Percentiles rank a stretch among this genome's conserved stretches.
These are phyloP conservation scores for Diaporthe destruens DNA, from an alignment of 2,329 filamentous ascomycete species.

Conservation along the genomic window DNA sequence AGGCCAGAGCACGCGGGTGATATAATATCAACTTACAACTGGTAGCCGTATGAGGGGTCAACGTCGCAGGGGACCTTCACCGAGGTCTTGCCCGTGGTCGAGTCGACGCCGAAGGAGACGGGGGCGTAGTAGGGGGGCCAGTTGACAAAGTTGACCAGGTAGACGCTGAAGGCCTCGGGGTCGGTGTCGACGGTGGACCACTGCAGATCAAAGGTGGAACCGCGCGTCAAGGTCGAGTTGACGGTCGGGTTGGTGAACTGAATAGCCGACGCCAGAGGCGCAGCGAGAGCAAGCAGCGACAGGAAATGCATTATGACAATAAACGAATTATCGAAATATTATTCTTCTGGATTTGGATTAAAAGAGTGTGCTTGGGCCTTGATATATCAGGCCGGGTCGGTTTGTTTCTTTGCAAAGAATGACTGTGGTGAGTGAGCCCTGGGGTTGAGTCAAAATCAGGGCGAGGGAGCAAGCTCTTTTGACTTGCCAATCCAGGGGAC, in stretches of 20 bases:
- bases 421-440: constrained; percentile 37
- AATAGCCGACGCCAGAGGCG: constrained; percentile 50
- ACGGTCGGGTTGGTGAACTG: constrained; percentile 49
- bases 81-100: constrained; percentile 48
- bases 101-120: constrained; percentile 52
- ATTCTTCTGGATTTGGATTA: too few species aligned
- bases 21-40: constrained; percentile 52
- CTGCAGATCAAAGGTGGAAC: constrained; percentile 50
- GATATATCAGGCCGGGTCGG: constrained; percentile 22
- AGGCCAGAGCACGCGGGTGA: too few species aligned
- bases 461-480: neutral
- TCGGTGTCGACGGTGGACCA: constrained; percentile 58
- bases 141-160: constrained; percentile 59
- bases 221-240: constrained; percentile 55
- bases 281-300: constrained; percentile 48
- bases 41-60: constrained; percentile 53
- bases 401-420: constrained; percentile 28
- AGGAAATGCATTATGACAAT: constrained; percentile 46
- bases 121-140: constrained; percentile 57
- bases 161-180: constrained; percentile 54
- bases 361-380: constrained; percentile 29
- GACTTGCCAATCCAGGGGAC: constrained; percentile 9
- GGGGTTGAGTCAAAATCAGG: constrained; percentile 26
- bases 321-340: constrained; percentile 9
- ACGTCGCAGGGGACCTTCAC: constrained; percentile 55